Evolutionary conservation across 176 grass and related monocot species (phyloP).

Genomic region (Coix lacrymajobi): DNA sequence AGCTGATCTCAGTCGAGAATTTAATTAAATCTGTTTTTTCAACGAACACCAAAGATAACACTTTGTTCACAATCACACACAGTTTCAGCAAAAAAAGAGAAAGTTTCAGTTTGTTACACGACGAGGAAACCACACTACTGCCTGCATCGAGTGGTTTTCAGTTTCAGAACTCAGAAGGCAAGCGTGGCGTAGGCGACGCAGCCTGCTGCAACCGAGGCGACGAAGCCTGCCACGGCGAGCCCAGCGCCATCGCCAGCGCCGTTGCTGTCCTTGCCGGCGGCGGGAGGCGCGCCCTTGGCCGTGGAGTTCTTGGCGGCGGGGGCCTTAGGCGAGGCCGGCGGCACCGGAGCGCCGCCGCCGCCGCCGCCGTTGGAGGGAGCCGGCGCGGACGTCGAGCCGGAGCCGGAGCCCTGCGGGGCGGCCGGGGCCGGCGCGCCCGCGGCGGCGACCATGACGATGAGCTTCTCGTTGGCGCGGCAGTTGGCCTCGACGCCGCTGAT

Average conservation of each 20-base stretch:
- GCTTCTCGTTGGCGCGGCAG: slow-evolving; percentile 64
- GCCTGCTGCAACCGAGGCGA: slow-evolving; percentile 18
- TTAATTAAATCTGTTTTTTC: neutral
- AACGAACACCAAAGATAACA: neutral
- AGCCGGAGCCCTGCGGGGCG: neutral
- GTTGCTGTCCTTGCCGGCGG: neutral
- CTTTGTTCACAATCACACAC: neutral
- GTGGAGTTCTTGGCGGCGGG: slow-evolving; percentile 16
- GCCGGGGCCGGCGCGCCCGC: slow-evolving; percentile 14
- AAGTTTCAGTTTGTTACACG: neutral
- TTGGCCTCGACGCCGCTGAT: slow-evolving; percentile 67
- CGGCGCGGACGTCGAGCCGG: slow-evolving; percentile 3
- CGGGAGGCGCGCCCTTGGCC: slow-evolving; percentile 14
- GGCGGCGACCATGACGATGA: slow-evolving; percentile 47
- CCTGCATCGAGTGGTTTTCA: neutral
- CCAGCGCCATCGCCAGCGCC: neutral
- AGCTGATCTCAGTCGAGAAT: neutral
- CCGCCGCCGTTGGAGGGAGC: neutral
- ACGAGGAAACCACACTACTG: neutral
- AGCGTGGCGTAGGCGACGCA: slow-evolving; percentile 41
- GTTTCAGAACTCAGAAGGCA: slow-evolving; percentile 22
- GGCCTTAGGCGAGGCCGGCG: neutral
- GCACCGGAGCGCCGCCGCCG: neutral
- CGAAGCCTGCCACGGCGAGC: slow-evolving; percentile 23
- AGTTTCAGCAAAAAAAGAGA: no score